Evolutionary conservation across 139 green algal species (phyloP), one percentile per base, ranked within the genome.

Genomic region (Nannochloris sp.): DNA sequence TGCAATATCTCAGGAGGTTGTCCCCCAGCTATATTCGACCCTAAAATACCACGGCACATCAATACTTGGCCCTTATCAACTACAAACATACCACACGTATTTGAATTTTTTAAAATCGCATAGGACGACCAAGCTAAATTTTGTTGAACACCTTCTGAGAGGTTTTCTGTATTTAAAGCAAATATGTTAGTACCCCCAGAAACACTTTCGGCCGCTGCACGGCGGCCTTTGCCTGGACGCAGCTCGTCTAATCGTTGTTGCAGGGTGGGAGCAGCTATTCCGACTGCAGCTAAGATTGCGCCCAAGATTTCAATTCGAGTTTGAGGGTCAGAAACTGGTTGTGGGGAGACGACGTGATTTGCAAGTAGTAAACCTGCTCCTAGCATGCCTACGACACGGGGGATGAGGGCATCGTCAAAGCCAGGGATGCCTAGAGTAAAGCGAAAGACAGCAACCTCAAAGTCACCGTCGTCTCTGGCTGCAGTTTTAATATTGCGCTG

Each of bases 341-440:
- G 4, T 19, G 10, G 10, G 13, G 61, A 75, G 2, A 82, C 9
- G 2, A 88, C 2, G 58, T 92, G 82, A 73, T 96, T 96, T 29
- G 85, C 13, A 1, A 75, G 33, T 32, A 96, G 70, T 14, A 90
- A 63, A 1, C 73, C 64, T 0, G 65, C 82, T 6, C 79, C 81
- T 0, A 80, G 48, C 6, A 53, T 15, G 1, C 87, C 88, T 36
- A 93, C 81, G 1, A 95, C 78, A 2, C 87, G 64, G 0, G 89
- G 89, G 1, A 95, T 85, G 2, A 85, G 48, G 1, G 81, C 73
- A 62, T 96, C 89, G 39, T 96, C 87, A 61, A 92, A 93, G 13
- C 89, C 89, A 3, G 83, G 85, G 30, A 95, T 93, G 45, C 88
- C 88, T 6, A 96, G 77, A 2, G 89, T 96, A 72, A 96, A 96